Evolutionary conservation across 1,284 basidiomycete species (phyloP).

Genomic region (Ceratobasidium sp.): DNA sequence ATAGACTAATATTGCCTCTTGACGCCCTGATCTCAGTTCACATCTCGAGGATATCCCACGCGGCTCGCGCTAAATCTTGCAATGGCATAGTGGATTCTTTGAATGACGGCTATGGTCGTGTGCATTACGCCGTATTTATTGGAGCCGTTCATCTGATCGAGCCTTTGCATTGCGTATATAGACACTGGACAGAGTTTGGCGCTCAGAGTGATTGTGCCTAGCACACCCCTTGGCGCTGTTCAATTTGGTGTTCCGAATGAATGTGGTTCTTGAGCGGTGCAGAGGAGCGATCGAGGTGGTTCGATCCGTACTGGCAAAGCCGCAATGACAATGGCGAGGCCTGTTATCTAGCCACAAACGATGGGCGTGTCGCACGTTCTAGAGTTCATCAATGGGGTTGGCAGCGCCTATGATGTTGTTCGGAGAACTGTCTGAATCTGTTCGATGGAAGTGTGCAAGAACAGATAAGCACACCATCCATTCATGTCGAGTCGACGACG

Average conservation of each 20-base stretch:
- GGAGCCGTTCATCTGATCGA: background rate
- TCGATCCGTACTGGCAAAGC: too few relatives aligned
- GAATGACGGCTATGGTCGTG: background rate
- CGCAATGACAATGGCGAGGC: too few relatives aligned
- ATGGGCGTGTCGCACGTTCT: constrained; percentile 2
- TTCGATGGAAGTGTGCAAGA: constrained; percentile 17
- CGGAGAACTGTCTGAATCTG: background rate
- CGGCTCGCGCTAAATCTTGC: background rate
- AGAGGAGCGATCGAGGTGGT: too few relatives aligned
- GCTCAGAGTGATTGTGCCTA: background rate
- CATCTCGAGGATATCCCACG: background rate
- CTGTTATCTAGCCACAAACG: too few relatives aligned
- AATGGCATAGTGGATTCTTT: background rate
- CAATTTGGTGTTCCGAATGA: background rate
- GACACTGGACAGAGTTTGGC: background rate
- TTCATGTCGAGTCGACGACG: background rate
- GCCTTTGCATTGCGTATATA: background rate
- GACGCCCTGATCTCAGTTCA: background rate
- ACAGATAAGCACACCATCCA: background rate
- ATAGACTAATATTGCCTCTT: too few relatives aligned
- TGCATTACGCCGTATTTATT: background rate
- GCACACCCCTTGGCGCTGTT: background rate
- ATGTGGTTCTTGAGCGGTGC: background rate
- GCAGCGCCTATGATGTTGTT: background rate
- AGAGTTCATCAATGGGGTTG: background rate